phyloP scores from a whole-genome alignment of 306 rosid species.

The Hippophae rhamnoides region DNA sequence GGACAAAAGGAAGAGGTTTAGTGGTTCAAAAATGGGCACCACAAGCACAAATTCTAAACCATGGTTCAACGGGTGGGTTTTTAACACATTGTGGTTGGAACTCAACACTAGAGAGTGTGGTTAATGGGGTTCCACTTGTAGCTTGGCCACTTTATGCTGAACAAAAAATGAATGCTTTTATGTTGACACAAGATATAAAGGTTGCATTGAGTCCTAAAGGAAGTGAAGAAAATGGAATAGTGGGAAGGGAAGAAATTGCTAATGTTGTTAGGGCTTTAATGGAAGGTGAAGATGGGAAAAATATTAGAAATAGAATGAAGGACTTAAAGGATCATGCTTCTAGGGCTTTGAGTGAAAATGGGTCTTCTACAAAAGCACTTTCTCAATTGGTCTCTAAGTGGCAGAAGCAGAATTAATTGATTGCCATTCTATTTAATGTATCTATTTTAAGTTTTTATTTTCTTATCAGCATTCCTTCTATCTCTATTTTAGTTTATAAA shows the following conservation, averaged over 20 bases:
- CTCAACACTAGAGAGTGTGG: conserved; percentile 49
- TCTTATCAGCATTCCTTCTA: too few relatives aligned
- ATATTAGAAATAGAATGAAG: conserved; percentile 41
- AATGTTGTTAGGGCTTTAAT: conserved; percentile 35
- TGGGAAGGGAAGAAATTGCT: conserved; percentile 40
- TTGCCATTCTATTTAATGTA: too few relatives aligned
- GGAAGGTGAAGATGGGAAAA: conserved; percentile 80
- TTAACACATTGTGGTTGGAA: conserved; percentile 86
- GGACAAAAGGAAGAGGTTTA: conserved; percentile 35
- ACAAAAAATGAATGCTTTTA: conserved; percentile 61
- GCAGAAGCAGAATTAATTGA: conserved; percentile 7
- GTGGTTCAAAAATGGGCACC: conserved; percentile 69
- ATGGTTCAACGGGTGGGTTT: conserved; percentile 56
- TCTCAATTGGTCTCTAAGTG: conserved; percentile 35
- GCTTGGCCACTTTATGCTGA: conserved; percentile 82
- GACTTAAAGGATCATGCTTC: conserved; percentile 45
- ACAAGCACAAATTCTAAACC: conserved; percentile 49
- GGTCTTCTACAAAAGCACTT: conserved; percentile 38
- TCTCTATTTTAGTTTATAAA: too few relatives aligned
- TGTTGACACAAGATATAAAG: conserved; percentile 31
- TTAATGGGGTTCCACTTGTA: conserved; percentile 50
- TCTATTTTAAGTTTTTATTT: too few relatives aligned
- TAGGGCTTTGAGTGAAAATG: conserved; percentile 25
- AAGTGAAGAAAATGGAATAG: conserved; percentile 27
- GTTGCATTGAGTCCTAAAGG: conserved; percentile 35